A percentile compares a stretch with the other conserved stretches of the same genome.
Evolutionary conservation across 805 yeast species (phyloP).

Genomic region (Lachancea sp.): DNA sequence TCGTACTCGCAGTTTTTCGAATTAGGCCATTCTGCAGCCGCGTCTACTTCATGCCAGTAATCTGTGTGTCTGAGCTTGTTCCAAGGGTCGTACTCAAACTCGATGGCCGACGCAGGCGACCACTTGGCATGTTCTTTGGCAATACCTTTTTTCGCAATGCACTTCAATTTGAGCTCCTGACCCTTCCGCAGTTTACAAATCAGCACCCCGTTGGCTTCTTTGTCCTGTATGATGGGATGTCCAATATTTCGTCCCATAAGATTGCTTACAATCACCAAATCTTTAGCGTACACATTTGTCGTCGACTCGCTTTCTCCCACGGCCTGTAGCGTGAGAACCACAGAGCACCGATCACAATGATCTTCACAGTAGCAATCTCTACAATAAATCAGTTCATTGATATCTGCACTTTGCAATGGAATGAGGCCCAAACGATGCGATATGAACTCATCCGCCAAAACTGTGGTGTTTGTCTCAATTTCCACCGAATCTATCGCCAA

Average conservation of each 20-base stretch:
- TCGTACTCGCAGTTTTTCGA: conserved; percentile 89
- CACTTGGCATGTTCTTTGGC: conserved; percentile 98
- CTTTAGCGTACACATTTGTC: conserved; percentile 85
- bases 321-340: conserved; percentile 80
- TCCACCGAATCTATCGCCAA: conserved; percentile 94
- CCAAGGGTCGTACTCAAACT: conserved; percentile 99
- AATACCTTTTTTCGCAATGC: conserved; percentile 96
- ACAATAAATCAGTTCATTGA: conserved; percentile 77
- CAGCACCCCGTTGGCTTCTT: conserved; percentile 74
- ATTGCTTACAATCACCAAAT: conserved; percentile 45
- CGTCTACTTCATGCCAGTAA: conserved; percentile 90
- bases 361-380: conserved; percentile 98
- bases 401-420: conserved; percentile 79
- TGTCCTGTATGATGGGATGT: conserved; percentile 76
- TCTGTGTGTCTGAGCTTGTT: conserved; percentile 94
- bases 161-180: conserved; percentile 81
- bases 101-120: conserved; percentile 95
- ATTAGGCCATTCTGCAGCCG: conserved; percentile 89
- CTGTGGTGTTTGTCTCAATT: conserved; percentile 86
- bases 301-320: conserved; percentile 81
- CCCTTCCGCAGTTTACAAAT: conserved; percentile 87
- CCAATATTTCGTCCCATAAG: conserved; percentile 50
- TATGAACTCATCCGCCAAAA: conserved; percentile 92
- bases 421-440: conserved; percentile 91
- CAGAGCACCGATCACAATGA: conserved; percentile 93